These are phyloP conservation scores for Argentina anserina DNA, from an alignment of 306 rosid species.

Conservation along the genomic window DNA sequence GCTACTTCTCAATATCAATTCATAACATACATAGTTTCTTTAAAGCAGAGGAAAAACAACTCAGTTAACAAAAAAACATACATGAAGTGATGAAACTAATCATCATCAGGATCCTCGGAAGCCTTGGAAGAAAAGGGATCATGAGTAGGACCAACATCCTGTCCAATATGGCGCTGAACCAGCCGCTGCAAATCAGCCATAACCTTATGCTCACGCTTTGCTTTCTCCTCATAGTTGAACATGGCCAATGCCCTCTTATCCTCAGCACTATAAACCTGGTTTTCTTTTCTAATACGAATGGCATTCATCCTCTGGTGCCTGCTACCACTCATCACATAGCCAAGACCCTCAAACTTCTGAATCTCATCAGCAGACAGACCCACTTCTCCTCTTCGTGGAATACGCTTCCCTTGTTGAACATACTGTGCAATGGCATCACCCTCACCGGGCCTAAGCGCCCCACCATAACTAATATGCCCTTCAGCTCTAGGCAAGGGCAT, in stretches of 20 bases:
- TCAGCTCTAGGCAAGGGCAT: constrained; percentile 90
- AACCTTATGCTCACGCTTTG: constrained; percentile 90
- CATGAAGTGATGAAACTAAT: constrained; percentile 28
- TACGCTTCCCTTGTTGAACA: constrained; percentile 98
- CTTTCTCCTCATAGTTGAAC: constrained; percentile 94
- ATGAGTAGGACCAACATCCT: constrained; percentile 95
- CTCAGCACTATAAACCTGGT: constrained; percentile 98
- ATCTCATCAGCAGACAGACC: constrained; percentile 96
- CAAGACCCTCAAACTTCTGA: constrained; percentile 75
- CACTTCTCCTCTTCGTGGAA: constrained; percentile 96
- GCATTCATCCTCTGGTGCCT: constrained; percentile 99
- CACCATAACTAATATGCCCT: constrained; percentile 98
- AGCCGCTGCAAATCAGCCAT: constrained; percentile 96
- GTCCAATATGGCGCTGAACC: constrained; percentile 92
- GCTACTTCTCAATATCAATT: constrained; percentile 2
- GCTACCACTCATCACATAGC: constrained; percentile 98
- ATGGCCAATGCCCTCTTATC: constrained; percentile 95
- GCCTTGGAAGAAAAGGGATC: constrained; percentile 66
- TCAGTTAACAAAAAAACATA: constrained; percentile 19
- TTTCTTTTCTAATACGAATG: constrained; percentile 93
- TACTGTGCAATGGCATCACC: constrained; percentile 97
- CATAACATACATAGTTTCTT: background rate
- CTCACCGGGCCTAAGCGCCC: constrained; percentile 98
- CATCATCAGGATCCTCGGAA: constrained; percentile 45
- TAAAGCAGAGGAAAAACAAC: background rate